Evolutionary conservation across 1,284 basidiomycete species (phyloP).

Genomic region (Heterobasidion occidentale): DNA sequence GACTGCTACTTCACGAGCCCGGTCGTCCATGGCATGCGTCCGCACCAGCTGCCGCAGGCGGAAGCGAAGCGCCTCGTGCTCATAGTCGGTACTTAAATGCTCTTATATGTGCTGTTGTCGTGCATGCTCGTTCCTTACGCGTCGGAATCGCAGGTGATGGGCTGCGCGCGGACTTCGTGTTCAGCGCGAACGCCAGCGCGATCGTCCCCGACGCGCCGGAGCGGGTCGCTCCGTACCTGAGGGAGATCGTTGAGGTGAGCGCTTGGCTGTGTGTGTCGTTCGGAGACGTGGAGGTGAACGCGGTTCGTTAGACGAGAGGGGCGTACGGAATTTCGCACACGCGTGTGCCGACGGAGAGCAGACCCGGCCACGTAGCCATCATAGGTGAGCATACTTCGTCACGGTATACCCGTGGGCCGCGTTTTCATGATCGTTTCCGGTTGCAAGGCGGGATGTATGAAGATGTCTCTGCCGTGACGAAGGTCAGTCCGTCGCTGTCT

Average conservation of each 20-base stretch:
- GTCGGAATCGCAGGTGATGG: constrained; percentile 54
- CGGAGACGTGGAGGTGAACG: not conserved
- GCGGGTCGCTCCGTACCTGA: constrained; percentile 71
- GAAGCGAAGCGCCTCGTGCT: constrained; percentile 71
- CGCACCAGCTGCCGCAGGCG: constrained; percentile 34
- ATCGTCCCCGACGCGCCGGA: constrained; percentile 42
- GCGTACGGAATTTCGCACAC: constrained; percentile 85
- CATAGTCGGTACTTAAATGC: constrained; percentile 53
- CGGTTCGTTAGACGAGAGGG: constrained; percentile 39
- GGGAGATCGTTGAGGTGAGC: constrained; percentile 45
- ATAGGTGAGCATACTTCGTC: constrained; percentile 46
- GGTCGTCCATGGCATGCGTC: constrained; percentile 67
- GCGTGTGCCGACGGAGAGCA: constrained; percentile 81
- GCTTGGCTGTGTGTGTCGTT: not conserved
- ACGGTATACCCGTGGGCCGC: not conserved
- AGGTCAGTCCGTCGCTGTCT: constrained; percentile 34
- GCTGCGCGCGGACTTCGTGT: constrained; percentile 77
- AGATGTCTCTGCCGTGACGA: constrained; percentile 85
- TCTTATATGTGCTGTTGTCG: not conserved
- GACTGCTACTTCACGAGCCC: constrained; percentile 87
- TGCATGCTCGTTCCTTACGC: not conserved
- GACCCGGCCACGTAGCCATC: constrained; percentile 86
- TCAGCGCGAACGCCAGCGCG: constrained; percentile 56
- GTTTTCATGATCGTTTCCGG: not conserved
- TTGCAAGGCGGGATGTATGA: constrained; percentile 80